Evolutionary conservation across 768 basidiomycete species (phyloP).

Genomic region (Pisolithus tinctorius): DNA sequence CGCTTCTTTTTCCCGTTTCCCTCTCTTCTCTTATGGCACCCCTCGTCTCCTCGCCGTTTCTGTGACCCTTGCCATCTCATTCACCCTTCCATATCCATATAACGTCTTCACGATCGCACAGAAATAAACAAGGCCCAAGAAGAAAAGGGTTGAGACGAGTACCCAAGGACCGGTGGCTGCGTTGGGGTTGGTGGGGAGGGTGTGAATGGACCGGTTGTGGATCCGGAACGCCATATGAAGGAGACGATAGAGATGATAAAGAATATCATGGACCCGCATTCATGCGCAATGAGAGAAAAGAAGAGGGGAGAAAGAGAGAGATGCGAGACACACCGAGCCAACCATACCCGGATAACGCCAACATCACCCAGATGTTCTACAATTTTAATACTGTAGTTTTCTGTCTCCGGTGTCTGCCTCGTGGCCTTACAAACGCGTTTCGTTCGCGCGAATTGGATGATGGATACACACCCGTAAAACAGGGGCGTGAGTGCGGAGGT

Average conservation of each 20-base stretch:
- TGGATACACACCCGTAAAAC: constrained; percentile 66
- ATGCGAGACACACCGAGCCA: constrained; percentile 46
- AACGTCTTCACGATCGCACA: too few relatives aligned
- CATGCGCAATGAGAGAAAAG: not conserved
- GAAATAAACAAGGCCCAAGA: too few relatives aligned
- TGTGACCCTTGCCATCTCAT: too few relatives aligned
- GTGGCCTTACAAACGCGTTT: constrained; percentile 63
- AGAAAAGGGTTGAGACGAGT: too few relatives aligned
- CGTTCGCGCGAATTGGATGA: constrained; percentile 67
- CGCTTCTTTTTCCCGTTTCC: too few relatives aligned
- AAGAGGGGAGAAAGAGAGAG: not conserved
- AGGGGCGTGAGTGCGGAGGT: constrained; percentile 22
- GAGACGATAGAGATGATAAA: too few relatives aligned
- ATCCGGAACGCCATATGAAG: constrained; percentile 44
- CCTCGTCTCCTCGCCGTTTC: too few relatives aligned
- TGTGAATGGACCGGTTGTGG: constrained; percentile 13
- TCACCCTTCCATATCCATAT: too few relatives aligned
- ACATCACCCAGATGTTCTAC: constrained; percentile 67
- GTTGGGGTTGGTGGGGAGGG: too few relatives aligned
- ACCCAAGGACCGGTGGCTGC: constrained; percentile 38
- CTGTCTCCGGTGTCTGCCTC: constrained; percentile 71
- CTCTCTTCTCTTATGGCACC: too few relatives aligned
- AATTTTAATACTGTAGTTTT: constrained; percentile 37
- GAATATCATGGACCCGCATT: constrained; percentile 52
- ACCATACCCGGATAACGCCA: constrained; percentile 65